Base-by-base conservation (phyloP, 352 stramenopile genomes). In the Salisapilia sapeloensis region DNA sequence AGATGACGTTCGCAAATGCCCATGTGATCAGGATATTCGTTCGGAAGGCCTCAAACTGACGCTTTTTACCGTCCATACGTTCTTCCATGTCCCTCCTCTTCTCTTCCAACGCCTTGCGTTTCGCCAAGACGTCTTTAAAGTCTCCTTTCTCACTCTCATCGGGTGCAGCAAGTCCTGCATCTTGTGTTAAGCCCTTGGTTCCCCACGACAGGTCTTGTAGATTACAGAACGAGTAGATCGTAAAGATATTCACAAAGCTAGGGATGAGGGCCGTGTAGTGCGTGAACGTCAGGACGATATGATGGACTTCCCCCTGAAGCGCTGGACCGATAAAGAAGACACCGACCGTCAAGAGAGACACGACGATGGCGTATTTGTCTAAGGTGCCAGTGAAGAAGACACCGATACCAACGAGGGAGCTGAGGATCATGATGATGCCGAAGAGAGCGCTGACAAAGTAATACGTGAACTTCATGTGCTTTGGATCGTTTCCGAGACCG, bases 161-260 rank as follows among this genome's bases (percentile, higher is more conserved):
- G 0, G 45, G 42, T 2, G 39, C 42, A 27, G 66, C 38, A 1
- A 57, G 46, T 11, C 61, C 30, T n/a, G 67, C 65, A 28, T 82
- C 69, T 16, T 69, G 46, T 18, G 62, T 35, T 1, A 87, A 40
- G 0, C 76, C 76, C 31, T 84, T 85, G 1, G 72, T 92, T 6
- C 77, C 77, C 77, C 77, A 92, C 10, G 67, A 87, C 33, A 92
- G 50, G 37, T 92, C 67, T 20, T 92, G 74, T 18, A 92, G 50
- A 54, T 90, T 89, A 39, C 69, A 91, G 48, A 87, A 90, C 33
- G 71, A 86, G 64, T 90, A 92, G 37, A 92, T 82, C 15, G 67
- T 83, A 33, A 90, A 83, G 32, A 90, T 90, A 48, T 87, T 91
- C 21, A 93, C 70, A 30, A 91, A 91, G 29, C 63, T 86, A 19